Evolutionary conservation across 2,329 filamentous ascomycete species (phyloP).

Genomic region (Penicillium hesseltinei): DNA sequence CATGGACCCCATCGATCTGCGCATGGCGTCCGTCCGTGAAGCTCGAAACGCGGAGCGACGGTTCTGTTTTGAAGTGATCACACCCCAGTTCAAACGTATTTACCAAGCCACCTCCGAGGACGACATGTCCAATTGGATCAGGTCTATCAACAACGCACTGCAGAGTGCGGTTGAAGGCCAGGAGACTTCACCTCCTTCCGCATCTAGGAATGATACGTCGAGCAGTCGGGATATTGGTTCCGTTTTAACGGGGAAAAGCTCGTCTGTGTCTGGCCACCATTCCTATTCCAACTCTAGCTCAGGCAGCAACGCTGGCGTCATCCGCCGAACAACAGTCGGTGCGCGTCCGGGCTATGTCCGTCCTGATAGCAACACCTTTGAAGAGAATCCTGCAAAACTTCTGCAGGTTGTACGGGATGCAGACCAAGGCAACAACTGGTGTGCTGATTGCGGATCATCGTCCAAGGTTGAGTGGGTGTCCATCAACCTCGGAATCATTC

Average conservation of each 20-base stretch:
- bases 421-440: slow-evolving; percentile 89
- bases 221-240: slow-evolving; percentile 85
- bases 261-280: slow-evolving; percentile 57
- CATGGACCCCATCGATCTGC: slow-evolving; percentile 95
- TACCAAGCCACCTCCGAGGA: slow-evolving; percentile 98
- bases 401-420: slow-evolving; percentile 83
- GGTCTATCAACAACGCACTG: slow-evolving; percentile 92
- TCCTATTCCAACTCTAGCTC: slow-evolving; percentile 41
- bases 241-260: slow-evolving; percentile 87
- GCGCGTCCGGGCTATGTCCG: slow-evolving; percentile 73
- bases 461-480: slow-evolving; percentile 98
- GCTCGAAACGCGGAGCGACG: slow-evolving; percentile 89
- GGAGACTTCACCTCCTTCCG: slow-evolving; percentile 51
- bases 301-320: slow-evolving; percentile 62
- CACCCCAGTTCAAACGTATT: slow-evolving; percentile 89
- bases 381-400: slow-evolving; percentile 81
- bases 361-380: slow-evolving; percentile 67
- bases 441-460: slow-evolving; percentile 88
- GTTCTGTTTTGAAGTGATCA: slow-evolving; percentile 98
- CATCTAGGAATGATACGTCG: slow-evolving; percentile 53
- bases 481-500: slow-evolving; percentile 91
- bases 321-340: slow-evolving; percentile 85
- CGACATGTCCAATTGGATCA: slow-evolving; percentile 96
- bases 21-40: slow-evolving; percentile 95
- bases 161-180: slow-evolving; percentile 92